Percentiles rank a stretch among this genome's conserved stretches.
Conservation (phyloP, 768 basidiomycete genomes). For the Lentinula edodes region DNA sequence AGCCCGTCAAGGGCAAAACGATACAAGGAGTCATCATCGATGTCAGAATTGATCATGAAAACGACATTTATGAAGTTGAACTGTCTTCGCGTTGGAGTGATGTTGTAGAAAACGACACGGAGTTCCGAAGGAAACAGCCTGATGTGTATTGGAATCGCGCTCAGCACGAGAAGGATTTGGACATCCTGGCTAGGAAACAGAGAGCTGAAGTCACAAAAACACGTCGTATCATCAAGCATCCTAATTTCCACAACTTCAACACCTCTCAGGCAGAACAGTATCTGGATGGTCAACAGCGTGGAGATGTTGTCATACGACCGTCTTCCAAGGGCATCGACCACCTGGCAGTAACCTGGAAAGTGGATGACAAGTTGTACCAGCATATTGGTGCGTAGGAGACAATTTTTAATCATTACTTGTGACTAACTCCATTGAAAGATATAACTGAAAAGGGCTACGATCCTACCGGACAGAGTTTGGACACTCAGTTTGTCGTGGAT, state of each 20-base stretch:
- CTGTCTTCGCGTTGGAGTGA: slow-evolving; percentile 68
- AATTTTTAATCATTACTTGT: background rate
- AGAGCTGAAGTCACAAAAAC: slow-evolving; percentile 74
- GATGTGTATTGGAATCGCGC: slow-evolving; percentile 59
- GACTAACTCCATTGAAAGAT: slow-evolving; percentile 37
- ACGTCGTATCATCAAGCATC: slow-evolving; percentile 91
- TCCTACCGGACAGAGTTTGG: slow-evolving; percentile 56
- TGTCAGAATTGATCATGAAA: slow-evolving; percentile 55
- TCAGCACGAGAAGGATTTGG: slow-evolving; percentile 62
- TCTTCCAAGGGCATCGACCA: slow-evolving; percentile 93
- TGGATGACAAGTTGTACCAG: slow-evolving; percentile 92
- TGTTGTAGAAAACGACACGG: slow-evolving; percentile 54
- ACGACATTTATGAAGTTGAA: slow-evolving; percentile 63
- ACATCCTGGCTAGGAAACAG: slow-evolving; percentile 77
- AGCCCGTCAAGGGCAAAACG: slow-evolving; percentile 70
- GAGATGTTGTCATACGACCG: slow-evolving; percentile 94
- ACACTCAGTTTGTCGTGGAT: slow-evolving; percentile 67
- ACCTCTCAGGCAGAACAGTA: slow-evolving; percentile 84
- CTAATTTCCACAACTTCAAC: slow-evolving; percentile 96
- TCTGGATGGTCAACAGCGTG: slow-evolving; percentile 85
- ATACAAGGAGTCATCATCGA: slow-evolving; percentile 74
- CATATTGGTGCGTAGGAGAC: slow-evolving; percentile 73
- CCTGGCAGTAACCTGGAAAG: slow-evolving; percentile 98
- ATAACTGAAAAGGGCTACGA: slow-evolving; percentile 79
- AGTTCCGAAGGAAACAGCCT: slow-evolving; percentile 51